Evolutionary conservation across 2,329 filamentous ascomycete species (phyloP), one percentile per base, ranked within the genome.

Genomic region (Hypoxylon sp.): DNA sequence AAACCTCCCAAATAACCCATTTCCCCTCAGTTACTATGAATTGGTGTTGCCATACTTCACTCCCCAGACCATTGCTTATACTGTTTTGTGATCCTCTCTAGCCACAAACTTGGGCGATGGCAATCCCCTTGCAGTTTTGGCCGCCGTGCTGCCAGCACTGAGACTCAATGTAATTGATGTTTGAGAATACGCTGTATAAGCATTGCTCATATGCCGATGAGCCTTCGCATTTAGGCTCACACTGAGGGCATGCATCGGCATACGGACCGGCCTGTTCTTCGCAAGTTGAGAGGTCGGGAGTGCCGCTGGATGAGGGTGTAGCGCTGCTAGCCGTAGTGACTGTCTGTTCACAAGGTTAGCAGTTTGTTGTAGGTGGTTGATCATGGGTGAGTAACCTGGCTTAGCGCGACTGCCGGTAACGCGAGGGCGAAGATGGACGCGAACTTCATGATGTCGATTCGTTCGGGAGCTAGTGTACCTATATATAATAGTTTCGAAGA

Each of bases 81-180:
- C 13, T 27, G n/a, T 14, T 3, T 11, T 22, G 6, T 6, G n/a
- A 25, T 11, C 3, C 17, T 17, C 17, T 61, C 57, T 68, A 22
- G 30, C 61, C 53, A 40, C 73, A 74, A 35, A 73, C 69, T 30
- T 64, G 6, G 33, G 59, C 37, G 13, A 72, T 40, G 2, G 73
- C 70, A 6, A 27, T 1, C 17, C 46, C 40, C n/a, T 40, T 61
- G 61, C 73, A 74, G 64, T 73, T 60, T 8, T 13, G 27, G 3
- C 72, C 72, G 20, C 72, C 68, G 8, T 68, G 71, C 1, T 68
- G 64, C 68, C 66, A 61, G 57, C 73, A 74, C 55, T 70, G 48
- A 5, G 73, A 30, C 42, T 74, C 37, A 55, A 69, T 61, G 49
- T 31, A 51, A 53, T 74, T 74, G 68, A 74, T 37, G 30, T 54